A percentile compares a stretch with the other conserved stretches of the same genome.
phyloP scores from a whole-genome alignment of 129 eudicot genomes.

The Flaveria bidentis region DNA sequence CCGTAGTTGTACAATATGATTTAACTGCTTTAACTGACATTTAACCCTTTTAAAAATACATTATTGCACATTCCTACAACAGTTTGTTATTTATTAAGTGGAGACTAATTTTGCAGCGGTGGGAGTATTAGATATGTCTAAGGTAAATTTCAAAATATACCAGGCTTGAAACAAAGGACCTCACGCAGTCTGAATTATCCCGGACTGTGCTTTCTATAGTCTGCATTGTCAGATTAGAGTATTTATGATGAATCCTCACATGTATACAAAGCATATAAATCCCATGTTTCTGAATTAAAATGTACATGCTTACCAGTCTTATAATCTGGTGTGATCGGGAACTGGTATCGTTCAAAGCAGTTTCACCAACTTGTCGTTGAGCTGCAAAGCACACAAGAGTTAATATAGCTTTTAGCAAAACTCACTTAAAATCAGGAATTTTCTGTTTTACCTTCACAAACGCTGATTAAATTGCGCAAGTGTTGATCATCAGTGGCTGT shows the following conservation, averaged over 20 bases:
- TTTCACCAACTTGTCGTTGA: constrained; percentile 99
- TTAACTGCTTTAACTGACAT: background rate
- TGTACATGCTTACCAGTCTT: constrained; percentile 64
- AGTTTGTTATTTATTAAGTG: background rate
- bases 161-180: constrained; percentile 94
- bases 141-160: constrained; percentile 38
- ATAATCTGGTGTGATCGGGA: constrained; percentile 98
- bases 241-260: constrained; percentile 3
- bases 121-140: background rate
- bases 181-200: constrained; percentile 81
- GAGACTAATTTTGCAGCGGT: background rate
- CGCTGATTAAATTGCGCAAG: constrained; percentile 64
- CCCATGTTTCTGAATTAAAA: background rate
- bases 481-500: constrained; percentile 82
- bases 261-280: constrained; percentile 14
- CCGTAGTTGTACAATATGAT: no score
- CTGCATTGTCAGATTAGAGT: constrained; percentile 45
- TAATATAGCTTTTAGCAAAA: background rate
- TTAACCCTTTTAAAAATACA: background rate
- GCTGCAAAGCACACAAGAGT: constrained; percentile 51
- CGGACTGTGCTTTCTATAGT: constrained; percentile 96
- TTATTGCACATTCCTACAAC: background rate
- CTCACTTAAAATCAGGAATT: background rate
- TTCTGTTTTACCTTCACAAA: constrained; percentile 76
- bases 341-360: constrained; percentile 88